These are phyloP conservation scores for Tulasnella sp. DNA, from an alignment of 768 basidiomycete genomes.

Conservation along the genomic window DNA sequence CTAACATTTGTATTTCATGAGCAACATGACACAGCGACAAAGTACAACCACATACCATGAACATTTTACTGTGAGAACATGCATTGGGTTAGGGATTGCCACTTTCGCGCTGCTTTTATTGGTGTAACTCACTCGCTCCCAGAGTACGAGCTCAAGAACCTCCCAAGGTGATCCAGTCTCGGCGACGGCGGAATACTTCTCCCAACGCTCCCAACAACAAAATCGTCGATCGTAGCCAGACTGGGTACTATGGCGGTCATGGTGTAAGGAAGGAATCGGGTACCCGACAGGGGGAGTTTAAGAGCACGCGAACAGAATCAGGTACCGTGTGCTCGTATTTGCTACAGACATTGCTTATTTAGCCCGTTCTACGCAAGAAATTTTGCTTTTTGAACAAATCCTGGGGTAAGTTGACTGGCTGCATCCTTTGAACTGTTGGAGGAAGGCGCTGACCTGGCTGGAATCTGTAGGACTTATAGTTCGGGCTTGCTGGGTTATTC, in stretches of 20 bases:
- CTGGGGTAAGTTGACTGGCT: conserved; percentile 15
- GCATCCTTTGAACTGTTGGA: not conserved
- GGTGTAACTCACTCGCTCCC: conserved; percentile 62
- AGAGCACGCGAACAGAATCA: conserved; percentile 5
- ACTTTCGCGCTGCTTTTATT: not conserved
- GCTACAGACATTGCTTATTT: not conserved
- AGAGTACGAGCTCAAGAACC: conserved; percentile 72
- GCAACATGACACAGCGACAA: not conserved
- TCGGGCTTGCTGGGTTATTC: conserved; percentile 73
- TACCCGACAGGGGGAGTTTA: not conserved
- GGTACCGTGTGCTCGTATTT: conserved; percentile 2
- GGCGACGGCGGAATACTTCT: conserved; percentile 41
- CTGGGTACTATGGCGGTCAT: not conserved
- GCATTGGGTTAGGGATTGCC: not conserved
- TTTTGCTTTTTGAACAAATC: conserved; percentile 48
- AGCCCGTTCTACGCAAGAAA: not conserved
- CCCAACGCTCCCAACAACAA: conserved; percentile 41
- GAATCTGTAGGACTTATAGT: conserved; percentile 69
- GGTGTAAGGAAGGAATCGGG: not conserved
- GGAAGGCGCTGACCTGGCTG: too few relatives aligned
- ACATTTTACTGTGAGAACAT: not conserved
- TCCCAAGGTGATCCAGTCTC: conserved; percentile 56
- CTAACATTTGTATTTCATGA: conserved; percentile 28
- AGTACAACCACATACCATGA: not conserved
- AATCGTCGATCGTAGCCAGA: conserved; percentile 37